phyloP scores from a whole-genome alignment of 148 eudicot genomes.

The Fagopyrum homotropicum region DNA sequence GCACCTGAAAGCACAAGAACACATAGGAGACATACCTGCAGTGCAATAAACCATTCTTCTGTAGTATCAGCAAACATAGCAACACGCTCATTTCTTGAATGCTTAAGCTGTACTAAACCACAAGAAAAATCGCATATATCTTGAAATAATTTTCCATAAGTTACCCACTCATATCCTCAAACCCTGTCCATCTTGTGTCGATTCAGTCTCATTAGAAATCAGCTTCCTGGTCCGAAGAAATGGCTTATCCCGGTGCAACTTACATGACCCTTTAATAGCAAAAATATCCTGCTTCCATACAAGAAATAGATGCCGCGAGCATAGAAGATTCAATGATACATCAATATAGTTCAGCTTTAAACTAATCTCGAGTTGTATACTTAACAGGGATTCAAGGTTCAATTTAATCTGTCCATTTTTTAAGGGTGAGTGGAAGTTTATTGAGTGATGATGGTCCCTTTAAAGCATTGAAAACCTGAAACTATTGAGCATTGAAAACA shows the following conservation, averaged over 20 bases:
- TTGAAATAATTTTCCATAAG: conserved; percentile 55
- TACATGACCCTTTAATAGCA: conserved; percentile 34
- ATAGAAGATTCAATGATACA: too few relatives aligned
- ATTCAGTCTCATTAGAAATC: conserved; percentile 49
- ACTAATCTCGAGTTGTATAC: too few relatives aligned
- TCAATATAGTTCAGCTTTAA: too few relatives aligned
- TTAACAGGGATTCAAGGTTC: too few relatives aligned
- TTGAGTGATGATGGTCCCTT: too few relatives aligned
- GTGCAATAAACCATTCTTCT: conserved; percentile 84
- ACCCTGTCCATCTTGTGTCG: conserved; percentile 48
- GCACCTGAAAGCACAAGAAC: not conserved
- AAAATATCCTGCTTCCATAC: too few relatives aligned
- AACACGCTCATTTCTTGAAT: conserved; percentile 66
- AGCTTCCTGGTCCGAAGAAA: conserved; percentile 68
- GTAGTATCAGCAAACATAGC: conserved; percentile 96
- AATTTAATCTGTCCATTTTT: too few relatives aligned
- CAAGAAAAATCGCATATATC: conserved; percentile 68
- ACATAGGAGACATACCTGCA: conserved; percentile 50
- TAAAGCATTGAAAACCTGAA: too few relatives aligned
- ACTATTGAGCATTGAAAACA: too few relatives aligned
- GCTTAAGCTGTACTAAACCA: conserved; percentile 72
- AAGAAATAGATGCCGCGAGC: too few relatives aligned
- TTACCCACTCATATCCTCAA: conserved; percentile 77
- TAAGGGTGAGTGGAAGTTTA: too few relatives aligned
- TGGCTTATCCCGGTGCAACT: conserved; percentile 34